Conservation (phyloP, 2,329 filamentous ascomycete species). For the Trichoderma endophyticum region DNA sequence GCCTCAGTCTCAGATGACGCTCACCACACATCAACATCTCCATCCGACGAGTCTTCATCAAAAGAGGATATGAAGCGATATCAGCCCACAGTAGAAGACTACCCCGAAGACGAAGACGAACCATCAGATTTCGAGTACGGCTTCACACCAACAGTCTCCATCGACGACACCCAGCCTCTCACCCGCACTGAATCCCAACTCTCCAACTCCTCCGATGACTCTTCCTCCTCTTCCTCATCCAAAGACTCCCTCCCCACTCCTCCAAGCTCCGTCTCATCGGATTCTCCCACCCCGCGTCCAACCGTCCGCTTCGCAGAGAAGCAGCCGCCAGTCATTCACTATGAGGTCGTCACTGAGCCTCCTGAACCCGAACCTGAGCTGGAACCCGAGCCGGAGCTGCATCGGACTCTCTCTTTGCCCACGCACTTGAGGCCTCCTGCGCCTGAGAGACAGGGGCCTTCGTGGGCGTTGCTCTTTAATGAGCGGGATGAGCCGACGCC, state of each 20-base stretch:
- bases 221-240: not conserved
- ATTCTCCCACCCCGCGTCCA: conserved; percentile 20
- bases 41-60: not conserved
- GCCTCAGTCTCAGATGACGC: not conserved
- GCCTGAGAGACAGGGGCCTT: not conserved
- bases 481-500: conserved; percentile 62
- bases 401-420: not conserved
- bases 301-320: conserved; percentile 33
- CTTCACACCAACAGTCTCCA: not conserved
- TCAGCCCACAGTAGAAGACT: conserved; percentile 25
- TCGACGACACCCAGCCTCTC: not conserved
- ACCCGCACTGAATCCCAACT: not conserved
- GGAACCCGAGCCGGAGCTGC: not conserved
- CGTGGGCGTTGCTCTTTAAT: conserved; percentile 74
- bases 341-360: not conserved
- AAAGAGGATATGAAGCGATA: conserved; percentile 17
- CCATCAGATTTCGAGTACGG: conserved; percentile 5
- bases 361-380: conserved; percentile 5
- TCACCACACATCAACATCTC: not conserved
- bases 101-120: not conserved
- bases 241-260: not conserved
- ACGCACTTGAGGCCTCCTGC: not conserved
- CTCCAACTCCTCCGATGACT: not conserved
- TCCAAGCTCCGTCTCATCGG: conserved; percentile 4
- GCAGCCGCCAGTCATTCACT: conserved; percentile 25